Conservation (phyloP, 2,329 filamentous ascomycete species). For the Trichophyton simii region DNA sequence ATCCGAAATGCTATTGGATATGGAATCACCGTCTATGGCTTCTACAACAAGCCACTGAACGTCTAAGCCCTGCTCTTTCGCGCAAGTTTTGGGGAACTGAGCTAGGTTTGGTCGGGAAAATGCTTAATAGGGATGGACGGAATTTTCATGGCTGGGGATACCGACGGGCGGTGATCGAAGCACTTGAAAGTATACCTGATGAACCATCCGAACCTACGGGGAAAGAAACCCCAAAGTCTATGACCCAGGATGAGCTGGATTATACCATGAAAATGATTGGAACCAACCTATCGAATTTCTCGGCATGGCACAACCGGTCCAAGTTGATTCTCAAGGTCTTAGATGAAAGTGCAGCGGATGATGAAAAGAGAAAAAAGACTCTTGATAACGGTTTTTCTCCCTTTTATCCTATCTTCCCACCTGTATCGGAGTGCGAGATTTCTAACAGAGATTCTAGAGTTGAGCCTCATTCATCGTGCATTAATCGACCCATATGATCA, state of each 20-base stretch:
- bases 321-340: constrained; percentile 69
- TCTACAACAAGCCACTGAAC: constrained; percentile 55
- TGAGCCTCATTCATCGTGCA: constrained; percentile 61
- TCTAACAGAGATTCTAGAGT: constrained; percentile 40
- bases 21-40: constrained; percentile 94
- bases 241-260: constrained; percentile 69
- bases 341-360: constrained; percentile 54
- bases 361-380: constrained; percentile 51
- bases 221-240: constrained; percentile 37
- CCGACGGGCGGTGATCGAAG: constrained; percentile 62
- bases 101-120: constrained; percentile 68
- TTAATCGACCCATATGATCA: constrained; percentile 89
- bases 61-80: constrained; percentile 46
- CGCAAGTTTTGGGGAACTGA: constrained; percentile 70
- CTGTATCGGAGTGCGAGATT: background rate
- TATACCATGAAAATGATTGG: constrained; percentile 86
- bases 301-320: constrained; percentile 86
- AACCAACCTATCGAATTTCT: constrained; percentile 85
- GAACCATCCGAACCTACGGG: constrained; percentile 12
- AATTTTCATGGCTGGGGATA: constrained; percentile 99
- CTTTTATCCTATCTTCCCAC: background rate
- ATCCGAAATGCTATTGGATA: constrained; percentile 98
- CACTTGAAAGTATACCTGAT: constrained; percentile 48
- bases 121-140: constrained; percentile 71
- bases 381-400: constrained; percentile 53